Percentiles rank a stretch among this genome's conserved stretches.
Evolutionary conservation across 1,284 basidiomycete genomes (phyloP).

Genomic region (Cutaneotrichosporon spelunceum): DNA sequence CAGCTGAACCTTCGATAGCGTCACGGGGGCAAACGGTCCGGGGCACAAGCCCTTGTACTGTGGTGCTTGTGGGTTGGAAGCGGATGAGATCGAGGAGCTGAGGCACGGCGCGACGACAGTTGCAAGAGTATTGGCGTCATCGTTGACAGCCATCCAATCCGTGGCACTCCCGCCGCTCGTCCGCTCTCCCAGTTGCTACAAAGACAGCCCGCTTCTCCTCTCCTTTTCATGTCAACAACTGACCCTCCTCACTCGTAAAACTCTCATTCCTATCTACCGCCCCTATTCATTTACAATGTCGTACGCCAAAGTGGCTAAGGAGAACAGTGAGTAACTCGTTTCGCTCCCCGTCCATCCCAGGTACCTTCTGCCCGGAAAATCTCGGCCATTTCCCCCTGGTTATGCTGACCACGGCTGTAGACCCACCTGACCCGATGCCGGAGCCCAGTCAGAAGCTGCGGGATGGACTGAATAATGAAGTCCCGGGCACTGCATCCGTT

Average conservation of each 20-base stretch:
- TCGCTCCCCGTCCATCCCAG: not conserved
- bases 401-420: slow-evolving; percentile 11
- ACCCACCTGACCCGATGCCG: slow-evolving; percentile 45
- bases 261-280: slow-evolving; percentile 1
- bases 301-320: slow-evolving; percentile 19
- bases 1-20: not conserved
- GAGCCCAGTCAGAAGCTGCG: slow-evolving; percentile 47
- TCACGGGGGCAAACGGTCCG: not conserved
- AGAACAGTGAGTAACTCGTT: slow-evolving; percentile 18
- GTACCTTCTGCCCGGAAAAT: not conserved
- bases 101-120: not conserved
- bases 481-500: slow-evolving; percentile 16
- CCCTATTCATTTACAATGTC: slow-evolving; percentile 22
- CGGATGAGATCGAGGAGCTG: not conserved
- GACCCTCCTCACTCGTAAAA: not conserved
- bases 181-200: not conserved
- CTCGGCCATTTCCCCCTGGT: slow-evolving; percentile 2
- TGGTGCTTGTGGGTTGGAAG: not conserved
- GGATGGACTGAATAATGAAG: slow-evolving; percentile 41
- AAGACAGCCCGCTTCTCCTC: not conserved
- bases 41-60: not conserved
- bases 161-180: not conserved
- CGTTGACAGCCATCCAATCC: not conserved
- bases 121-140: not conserved
- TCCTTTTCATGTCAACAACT: slow-evolving; percentile 7